Evolutionary conservation across 306 rosid species (phyloP).

Genomic region (Dalbergia cultrata): DNA sequence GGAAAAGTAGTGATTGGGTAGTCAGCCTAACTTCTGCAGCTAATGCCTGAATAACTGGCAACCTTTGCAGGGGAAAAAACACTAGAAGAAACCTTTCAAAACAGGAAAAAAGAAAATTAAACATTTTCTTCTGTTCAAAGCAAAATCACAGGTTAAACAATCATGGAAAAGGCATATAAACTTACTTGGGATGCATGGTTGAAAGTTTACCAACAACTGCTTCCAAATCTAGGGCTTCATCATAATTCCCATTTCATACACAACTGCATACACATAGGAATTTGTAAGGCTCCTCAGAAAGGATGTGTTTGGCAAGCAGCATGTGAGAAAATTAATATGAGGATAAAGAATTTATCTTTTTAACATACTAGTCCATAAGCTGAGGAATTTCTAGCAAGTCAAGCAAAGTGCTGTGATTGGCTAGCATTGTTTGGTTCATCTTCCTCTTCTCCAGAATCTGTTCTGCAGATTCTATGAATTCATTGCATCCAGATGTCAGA

Average conservation of each 20-base stretch:
- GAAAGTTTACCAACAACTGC: conserved; percentile 93
- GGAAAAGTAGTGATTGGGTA: conserved; percentile 96
- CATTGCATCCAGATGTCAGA: conserved; percentile 89
- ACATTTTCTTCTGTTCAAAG: background rate
- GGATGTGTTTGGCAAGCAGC: conserved; percentile 11
- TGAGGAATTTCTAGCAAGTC: conserved; percentile 99
- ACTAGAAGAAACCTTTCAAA: conserved; percentile 34
- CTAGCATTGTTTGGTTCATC: conserved; percentile 95
- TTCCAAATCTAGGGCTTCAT: conserved; percentile 97
- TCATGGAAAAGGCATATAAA: conserved; percentile 26
- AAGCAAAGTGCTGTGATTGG: conserved; percentile 93
- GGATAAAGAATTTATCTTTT: background rate
- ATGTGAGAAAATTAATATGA: conserved; percentile 1
- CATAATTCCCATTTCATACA: conserved; percentile 96
- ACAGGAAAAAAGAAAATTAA: conserved; percentile 17
- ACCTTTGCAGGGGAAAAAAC: conserved; percentile 48
- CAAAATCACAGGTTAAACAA: conserved; percentile 1
- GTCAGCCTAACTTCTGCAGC: conserved; percentile 90
- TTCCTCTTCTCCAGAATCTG: conserved; percentile 93
- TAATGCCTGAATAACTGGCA: conserved; percentile 87
- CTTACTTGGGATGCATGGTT: conserved; percentile 96
- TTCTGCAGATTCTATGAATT: conserved; percentile 87
- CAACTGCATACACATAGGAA: conserved; percentile 66
- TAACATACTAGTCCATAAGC: conserved; percentile 90
- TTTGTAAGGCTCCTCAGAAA: conserved; percentile 38